Evolutionary conservation across 805 yeast species (phyloP).

Genomic region (Blastobotrys attinorum): DNA sequence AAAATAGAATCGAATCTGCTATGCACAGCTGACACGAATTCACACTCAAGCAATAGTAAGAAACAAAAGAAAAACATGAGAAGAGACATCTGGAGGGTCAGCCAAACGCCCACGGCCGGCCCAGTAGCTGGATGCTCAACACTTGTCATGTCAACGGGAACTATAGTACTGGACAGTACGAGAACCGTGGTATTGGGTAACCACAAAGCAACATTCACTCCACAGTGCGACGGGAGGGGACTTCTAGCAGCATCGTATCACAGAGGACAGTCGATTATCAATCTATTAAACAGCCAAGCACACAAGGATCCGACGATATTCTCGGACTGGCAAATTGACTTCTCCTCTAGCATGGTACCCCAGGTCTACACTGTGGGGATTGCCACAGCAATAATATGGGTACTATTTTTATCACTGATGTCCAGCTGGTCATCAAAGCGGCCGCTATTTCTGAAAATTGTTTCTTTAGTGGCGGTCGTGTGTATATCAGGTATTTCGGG

Average conservation of each 20-base stretch:
- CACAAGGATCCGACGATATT: background rate
- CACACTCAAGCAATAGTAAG: no score
- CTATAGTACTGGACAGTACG: constrained; percentile 2
- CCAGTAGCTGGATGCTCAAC: constrained; percentile 1
- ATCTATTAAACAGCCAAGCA: background rate
- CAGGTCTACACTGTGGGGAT: constrained; percentile 4
- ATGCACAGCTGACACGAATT: no score
- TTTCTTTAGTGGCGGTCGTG: constrained; percentile 6
- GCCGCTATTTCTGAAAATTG: constrained; percentile 9
- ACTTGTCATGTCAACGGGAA: constrained; percentile 3
- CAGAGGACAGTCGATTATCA: background rate
- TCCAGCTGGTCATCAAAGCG: constrained; percentile 7
- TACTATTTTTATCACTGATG: constrained; percentile 9
- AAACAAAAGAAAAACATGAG: no score
- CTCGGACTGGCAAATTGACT: constrained; percentile 1
- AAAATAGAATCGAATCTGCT: no score
- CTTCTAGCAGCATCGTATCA: background rate
- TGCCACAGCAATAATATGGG: constrained; percentile 10
- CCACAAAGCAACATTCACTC: constrained; percentile 3
- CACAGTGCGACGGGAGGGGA: constrained; percentile 1
- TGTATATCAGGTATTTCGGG: constrained; percentile 6
- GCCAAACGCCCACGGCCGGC: background rate
- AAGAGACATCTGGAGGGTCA: constrained; percentile 2
- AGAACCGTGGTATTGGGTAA: background rate
- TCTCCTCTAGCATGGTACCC: background rate